Percentiles rank a stretch among this genome's conserved stretches.
Evolutionary conservation across 2,329 filamentous ascomycete species (phyloP).

Genomic region (Ophiostoma tasmaniense): DNA sequence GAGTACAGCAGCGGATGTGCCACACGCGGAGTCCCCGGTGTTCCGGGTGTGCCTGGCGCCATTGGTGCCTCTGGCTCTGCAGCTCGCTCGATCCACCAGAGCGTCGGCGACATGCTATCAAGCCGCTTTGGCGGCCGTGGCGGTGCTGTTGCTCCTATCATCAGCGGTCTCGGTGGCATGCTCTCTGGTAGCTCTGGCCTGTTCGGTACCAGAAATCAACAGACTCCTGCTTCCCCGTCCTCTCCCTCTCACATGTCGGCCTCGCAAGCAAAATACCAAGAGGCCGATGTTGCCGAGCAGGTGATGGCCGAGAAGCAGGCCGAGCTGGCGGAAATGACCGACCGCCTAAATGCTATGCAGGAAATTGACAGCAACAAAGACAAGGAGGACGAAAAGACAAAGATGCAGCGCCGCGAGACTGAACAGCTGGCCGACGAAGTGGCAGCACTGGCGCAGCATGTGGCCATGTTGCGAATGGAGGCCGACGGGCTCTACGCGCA

Average conservation of each 20-base stretch:
- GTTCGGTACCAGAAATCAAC: not conserved
- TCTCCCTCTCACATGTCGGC: not conserved
- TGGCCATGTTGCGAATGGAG: constrained; percentile 35
- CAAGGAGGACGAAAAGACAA: constrained; percentile 16
- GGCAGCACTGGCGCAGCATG: constrained; percentile 30
- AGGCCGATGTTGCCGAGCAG: constrained; percentile 29
- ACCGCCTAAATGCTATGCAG: not conserved
- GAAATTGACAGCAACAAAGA: constrained; percentile 3
- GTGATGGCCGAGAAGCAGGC: constrained; percentile 26
- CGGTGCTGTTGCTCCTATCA: not conserved
- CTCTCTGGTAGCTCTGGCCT: not conserved
- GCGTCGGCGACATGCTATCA: not conserved
- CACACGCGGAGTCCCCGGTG: not conserved
- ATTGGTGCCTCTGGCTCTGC: not conserved
- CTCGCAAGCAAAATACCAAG: constrained; percentile 29
- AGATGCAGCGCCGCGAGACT: constrained; percentile 22
- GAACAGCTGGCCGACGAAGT: constrained; percentile 30
- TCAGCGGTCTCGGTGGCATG: not conserved
- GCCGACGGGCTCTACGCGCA: constrained; percentile 41
- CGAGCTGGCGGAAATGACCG: constrained; percentile 17
- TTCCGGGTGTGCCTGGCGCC: constrained; percentile 7
- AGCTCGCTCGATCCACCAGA: not conserved
- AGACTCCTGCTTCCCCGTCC: not conserved
- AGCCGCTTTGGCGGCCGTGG: not conserved
- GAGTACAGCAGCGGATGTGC: not conserved